Percentiles rank a stretch among this genome's conserved stretches.
Conservation (phyloP, 176 grass and related monocot species). For the Alopecurus myosuroides region DNA sequence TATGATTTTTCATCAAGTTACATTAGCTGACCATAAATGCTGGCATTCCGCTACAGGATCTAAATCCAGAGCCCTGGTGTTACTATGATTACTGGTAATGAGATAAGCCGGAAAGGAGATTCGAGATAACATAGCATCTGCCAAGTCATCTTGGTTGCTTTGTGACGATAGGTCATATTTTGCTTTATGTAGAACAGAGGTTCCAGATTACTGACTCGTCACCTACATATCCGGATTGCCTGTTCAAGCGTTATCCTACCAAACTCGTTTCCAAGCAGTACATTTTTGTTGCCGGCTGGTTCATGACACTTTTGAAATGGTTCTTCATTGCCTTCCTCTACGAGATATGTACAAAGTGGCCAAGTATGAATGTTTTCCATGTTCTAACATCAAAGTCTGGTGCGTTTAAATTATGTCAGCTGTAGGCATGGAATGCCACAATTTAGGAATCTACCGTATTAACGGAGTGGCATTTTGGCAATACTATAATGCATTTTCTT, state of each 20-base stretch:
- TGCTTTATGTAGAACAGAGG: not conserved
- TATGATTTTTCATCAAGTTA: slow-evolving; percentile 2
- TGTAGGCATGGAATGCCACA: too few relatives aligned
- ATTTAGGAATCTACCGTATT: too few relatives aligned
- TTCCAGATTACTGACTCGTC: not conserved
- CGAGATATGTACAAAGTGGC: not conserved
- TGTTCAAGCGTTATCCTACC: not conserved
- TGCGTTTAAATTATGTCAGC: not conserved
- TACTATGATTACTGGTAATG: not conserved
- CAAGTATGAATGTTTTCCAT: not conserved
- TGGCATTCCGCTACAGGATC: slow-evolving; percentile 33
- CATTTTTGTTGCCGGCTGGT: not conserved
- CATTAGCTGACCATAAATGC: not conserved
- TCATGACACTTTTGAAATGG: not conserved
- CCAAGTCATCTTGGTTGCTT: not conserved
- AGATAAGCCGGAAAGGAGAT: not conserved
- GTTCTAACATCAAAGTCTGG: not conserved
- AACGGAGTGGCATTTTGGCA: too few relatives aligned
- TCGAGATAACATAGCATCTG: not conserved
- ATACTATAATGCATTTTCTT: too few relatives aligned
- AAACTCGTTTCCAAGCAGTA: not conserved
- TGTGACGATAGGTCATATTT: not conserved
- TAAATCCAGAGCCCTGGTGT: slow-evolving; percentile 2
- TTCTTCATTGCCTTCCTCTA: not conserved
- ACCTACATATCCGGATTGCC: not conserved